A percentile compares a stretch with the other conserved stretches of the same genome.
Evolutionary conservation across 371 early-diverging fungal genomes (phyloP).

Genomic region (Apophysomyces trapeziformis): DNA sequence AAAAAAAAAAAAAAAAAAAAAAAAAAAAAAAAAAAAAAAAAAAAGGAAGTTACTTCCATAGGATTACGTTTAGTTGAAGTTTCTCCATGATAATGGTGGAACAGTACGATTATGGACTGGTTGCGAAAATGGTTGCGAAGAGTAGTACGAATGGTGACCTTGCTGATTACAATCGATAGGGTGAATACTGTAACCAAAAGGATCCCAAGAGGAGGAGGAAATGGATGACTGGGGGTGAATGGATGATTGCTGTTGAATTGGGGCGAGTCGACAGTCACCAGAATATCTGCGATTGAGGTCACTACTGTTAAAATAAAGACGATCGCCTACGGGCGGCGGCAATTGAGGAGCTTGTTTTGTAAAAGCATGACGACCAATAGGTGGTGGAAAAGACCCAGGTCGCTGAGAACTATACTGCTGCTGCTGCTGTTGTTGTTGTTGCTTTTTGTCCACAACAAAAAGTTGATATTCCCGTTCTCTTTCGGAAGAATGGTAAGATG

Average conservation of each 20-base stretch:
- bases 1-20: conserved; percentile 2
- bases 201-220: background rate
- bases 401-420: background rate
- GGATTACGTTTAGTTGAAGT: background rate
- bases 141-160: background rate
- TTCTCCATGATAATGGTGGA: conserved; percentile 1
- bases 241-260: background rate
- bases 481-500: conserved; percentile 13
- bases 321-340: background rate
- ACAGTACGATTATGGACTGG: background rate
- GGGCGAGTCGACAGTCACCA: conserved; percentile 4
- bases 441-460: conserved; percentile 11
- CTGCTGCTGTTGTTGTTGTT: background rate
- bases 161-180: background rate
- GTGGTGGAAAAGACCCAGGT: conserved; percentile 2
- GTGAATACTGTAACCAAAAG: background rate
- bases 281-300: background rate
- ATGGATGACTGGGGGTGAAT: background rate
- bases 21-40: conserved; percentile 1
- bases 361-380: conserved; percentile 7
- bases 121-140: conserved; percentile 1
- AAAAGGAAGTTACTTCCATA: too few relatives aligned
- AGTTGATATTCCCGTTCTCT: conserved; percentile 8
- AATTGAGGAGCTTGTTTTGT: background rate
- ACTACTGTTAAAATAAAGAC: background rate